These are phyloP conservation scores for Encephalitozoon romaleae DNA, from an alignment of 371 early-diverging fungal species.

Conservation along the genomic window DNA sequence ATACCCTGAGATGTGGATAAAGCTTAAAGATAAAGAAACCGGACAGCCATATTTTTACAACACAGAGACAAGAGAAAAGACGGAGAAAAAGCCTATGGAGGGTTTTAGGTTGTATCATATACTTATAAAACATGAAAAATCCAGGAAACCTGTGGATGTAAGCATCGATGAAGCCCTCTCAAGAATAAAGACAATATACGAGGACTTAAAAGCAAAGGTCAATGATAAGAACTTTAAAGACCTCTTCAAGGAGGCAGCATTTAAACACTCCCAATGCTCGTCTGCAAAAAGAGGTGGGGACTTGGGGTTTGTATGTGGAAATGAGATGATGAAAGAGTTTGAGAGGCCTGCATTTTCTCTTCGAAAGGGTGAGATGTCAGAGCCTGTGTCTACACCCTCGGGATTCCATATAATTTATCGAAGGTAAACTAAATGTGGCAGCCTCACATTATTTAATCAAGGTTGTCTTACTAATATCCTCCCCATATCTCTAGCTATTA, in stretches of 20 bases:
- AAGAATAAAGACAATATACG: slow-evolving; percentile 62
- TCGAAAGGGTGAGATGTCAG: slow-evolving; percentile 70
- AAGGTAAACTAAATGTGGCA: not conserved
- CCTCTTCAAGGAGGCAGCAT: slow-evolving; percentile 64
- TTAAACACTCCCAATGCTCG: slow-evolving; percentile 71
- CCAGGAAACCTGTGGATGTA: slow-evolving; percentile 74
- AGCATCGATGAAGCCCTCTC: slow-evolving; percentile 73
- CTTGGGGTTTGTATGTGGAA: slow-evolving; percentile 71
- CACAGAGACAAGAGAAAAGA: slow-evolving; percentile 67
- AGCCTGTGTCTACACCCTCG: slow-evolving; percentile 74
- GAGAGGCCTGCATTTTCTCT: slow-evolving; percentile 77
- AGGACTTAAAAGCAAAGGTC: slow-evolving; percentile 61
- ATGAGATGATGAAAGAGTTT: slow-evolving; percentile 74
- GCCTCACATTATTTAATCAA: slow-evolving; percentile 16
- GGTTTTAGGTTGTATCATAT: slow-evolving; percentile 70
- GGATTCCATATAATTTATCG: slow-evolving; percentile 76
- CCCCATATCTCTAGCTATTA: slow-evolving; percentile 52
- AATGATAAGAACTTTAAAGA: slow-evolving; percentile 62
- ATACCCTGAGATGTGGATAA: slow-evolving; percentile 13
- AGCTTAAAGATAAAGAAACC: slow-evolving; percentile 64
- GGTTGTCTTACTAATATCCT: slow-evolving; percentile 53
- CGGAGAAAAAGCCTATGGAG: slow-evolving; percentile 69
- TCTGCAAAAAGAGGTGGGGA: slow-evolving; percentile 77
- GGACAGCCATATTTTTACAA: slow-evolving; percentile 76
- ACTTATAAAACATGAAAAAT: slow-evolving; percentile 74